Evolutionary conservation across 306 rosid genomes (phyloP).

Genomic region (Coriaria nepalensis): DNA sequence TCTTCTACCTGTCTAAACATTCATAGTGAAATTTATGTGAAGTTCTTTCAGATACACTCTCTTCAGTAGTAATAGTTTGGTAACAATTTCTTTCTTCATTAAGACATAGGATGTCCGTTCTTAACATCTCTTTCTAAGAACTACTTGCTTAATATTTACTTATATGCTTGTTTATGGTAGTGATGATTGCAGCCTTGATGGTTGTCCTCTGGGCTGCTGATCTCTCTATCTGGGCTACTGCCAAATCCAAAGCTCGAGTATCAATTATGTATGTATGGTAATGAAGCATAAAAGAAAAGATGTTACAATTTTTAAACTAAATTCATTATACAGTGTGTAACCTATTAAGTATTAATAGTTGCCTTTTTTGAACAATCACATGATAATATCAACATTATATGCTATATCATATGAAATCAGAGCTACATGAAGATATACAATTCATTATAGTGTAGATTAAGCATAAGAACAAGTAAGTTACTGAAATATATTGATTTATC

Average conservation of each 20-base stretch:
- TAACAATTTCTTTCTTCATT: slow-evolving; percentile 12
- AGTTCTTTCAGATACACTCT: slow-evolving; percentile 39
- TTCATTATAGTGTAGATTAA: no score
- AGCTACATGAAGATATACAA: slow-evolving; percentile 47
- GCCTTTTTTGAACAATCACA: slow-evolving; percentile 26
- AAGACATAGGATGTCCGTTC: no score
- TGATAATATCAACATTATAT: slow-evolving; percentile 36
- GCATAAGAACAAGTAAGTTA: no score
- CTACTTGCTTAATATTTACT: no score
- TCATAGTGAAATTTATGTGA: slow-evolving; percentile 33
- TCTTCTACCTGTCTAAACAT: slow-evolving; percentile 41
- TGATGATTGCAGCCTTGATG: slow-evolving; percentile 32
- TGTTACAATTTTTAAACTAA: not conserved
- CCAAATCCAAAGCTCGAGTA: slow-evolving; percentile 61
- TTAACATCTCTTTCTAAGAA: not conserved
- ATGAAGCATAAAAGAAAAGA: no score
- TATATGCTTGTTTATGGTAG: slow-evolving; percentile 6
- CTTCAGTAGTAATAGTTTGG: slow-evolving; percentile 52
- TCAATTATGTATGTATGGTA: slow-evolving; percentile 58
- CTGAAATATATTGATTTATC: no score
- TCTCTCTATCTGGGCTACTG: slow-evolving; percentile 43
- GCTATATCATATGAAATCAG: slow-evolving; percentile 43
- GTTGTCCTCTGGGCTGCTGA: slow-evolving; percentile 55
- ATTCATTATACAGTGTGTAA: not conserved
- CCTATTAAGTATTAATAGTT: slow-evolving; percentile 2